phyloP scores from a whole-genome alignment of 2,329 filamentous ascomycete genomes.

The Ophiocordyceps camponoti-floridani region DNA sequence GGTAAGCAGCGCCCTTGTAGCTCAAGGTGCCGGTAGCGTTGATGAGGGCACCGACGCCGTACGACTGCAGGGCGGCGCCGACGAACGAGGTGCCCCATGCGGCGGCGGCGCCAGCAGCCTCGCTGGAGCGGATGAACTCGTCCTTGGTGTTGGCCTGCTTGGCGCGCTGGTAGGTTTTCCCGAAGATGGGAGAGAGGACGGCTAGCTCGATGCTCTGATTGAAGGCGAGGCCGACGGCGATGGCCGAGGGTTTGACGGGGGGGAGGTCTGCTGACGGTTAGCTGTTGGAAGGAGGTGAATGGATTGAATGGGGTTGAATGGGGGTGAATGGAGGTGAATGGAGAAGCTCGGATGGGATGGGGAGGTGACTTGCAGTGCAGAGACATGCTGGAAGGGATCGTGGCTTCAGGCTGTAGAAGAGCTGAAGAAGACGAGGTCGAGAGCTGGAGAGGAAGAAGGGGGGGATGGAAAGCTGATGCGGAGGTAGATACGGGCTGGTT shows the following conservation, averaged over 20 bases:
- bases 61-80: conserved; percentile 76
- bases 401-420: conserved; percentile 1
- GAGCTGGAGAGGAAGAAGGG: no score
- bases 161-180: conserved; percentile 84
- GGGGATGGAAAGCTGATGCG: no score
- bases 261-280: no score
- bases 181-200: conserved; percentile 76
- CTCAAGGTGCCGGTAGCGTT: conserved; percentile 88
- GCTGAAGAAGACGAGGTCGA: neutral
- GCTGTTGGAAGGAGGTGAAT: no score
- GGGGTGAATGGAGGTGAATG: neutral
- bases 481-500: no score
- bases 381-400: conserved; percentile 24
- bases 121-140: conserved; percentile 88
- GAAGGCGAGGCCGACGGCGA: conserved; percentile 90
- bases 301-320: conserved; percentile 3
- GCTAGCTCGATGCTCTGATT: conserved; percentile 84
- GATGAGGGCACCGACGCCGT: conserved; percentile 76
- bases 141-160: conserved; percentile 87
- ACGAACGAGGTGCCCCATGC: conserved; percentile 82
- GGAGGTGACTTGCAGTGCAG: conserved; percentile 32
- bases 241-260: conserved; percentile 91
- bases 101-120: conserved; percentile 71
- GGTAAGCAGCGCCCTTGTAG: conserved; percentile 94
- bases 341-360: neutral